Base-by-base conservation (phyloP, 2,329 filamentous ascomycete species). In the Beauveria asiatica region DNA sequence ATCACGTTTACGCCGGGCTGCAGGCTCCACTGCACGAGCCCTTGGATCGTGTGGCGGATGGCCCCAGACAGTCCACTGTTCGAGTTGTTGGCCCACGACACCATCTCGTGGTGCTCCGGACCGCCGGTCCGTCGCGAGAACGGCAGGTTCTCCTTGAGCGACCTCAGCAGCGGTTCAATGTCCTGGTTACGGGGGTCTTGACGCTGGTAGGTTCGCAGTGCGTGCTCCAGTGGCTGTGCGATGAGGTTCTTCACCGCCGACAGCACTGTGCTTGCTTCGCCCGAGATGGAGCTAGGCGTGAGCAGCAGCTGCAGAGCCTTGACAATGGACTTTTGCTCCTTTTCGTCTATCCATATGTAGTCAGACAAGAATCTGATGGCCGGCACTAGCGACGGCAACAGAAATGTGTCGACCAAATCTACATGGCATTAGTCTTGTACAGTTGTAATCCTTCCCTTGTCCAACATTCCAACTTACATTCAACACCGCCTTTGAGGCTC, bases 341-440 rank as follows among this genome's bases (percentile, higher is more conserved):
- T 79, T 16, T 83, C 81, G 61, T 86, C 82, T 56, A 85, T 80
- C 78, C 86, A 87, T 3, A 91, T 82, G 65, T 89, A 84, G 59
- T 85, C 83, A 1, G 85, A 80, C 62, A 94, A 79, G 76, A 88
- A 93, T 3, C 81, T 79, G 16, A 93, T 81, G 0, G 87, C 89
- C 5, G 87, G 84, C 2, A 93, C 83, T 0, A 94, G 78, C 0
- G 89, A 89, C 0, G 90, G 90, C n/a, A 93, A 75, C 2, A 94
- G 74, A 64, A 92, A 92, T 0, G 89, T 89, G 65, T 92, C 89
- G 3, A 92, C 84, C 11, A 94, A 78, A 67, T 92, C 85, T 88
- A 13, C 10, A 49, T 61, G 27, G 13, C 19, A 59, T 70, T 58
- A 70, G 65, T 41, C 30, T 39, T 16, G 25, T 57, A 19, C n/a